phyloP scores from a whole-genome alignment of 148 eudicot genomes.

The Camellia japonica region DNA sequence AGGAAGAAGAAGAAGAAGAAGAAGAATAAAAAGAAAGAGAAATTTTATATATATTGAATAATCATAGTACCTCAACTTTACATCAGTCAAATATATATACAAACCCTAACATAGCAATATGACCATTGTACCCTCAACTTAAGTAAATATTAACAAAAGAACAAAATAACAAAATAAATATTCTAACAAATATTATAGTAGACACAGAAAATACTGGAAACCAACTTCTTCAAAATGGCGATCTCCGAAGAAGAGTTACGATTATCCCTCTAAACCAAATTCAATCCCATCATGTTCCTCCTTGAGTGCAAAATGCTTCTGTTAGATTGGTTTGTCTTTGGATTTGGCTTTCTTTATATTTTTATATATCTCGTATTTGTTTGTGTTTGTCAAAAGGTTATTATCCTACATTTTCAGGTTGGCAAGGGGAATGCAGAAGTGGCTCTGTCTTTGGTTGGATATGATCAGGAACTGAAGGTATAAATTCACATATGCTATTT shows the following conservation, averaged over 20 bases:
- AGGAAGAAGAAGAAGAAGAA: no score
- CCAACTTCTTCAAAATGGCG: constrained; percentile 84
- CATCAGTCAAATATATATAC: no score
- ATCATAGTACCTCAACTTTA: no score
- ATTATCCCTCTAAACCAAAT: constrained; percentile 91
- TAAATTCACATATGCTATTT: constrained; percentile 1
- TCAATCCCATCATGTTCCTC: constrained; percentile 59
- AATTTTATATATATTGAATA: no score
- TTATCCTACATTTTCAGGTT: constrained; percentile 45
- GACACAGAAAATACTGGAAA: constrained; percentile 91
- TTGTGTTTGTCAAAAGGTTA: not conserved
- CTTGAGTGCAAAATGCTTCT: constrained; percentile 70
- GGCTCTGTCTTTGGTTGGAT: constrained; percentile 88
- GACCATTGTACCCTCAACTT: no score
- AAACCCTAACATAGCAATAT: no score
- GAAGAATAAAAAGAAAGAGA: no score
- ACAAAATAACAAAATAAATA: no score
- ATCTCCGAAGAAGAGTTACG: constrained; percentile 83
- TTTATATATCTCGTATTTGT: not conserved
- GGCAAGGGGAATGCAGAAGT: constrained; percentile 91
- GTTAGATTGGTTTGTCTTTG: constrained; percentile 55
- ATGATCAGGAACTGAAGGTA: constrained; percentile 84
- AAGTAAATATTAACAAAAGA: no score
- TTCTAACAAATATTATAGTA: constrained; percentile 55
- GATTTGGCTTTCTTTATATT: constrained; percentile 1